Evolutionary conservation across 768 basidiomycete species (phyloP).

Genomic region (Daedalea quercina): DNA sequence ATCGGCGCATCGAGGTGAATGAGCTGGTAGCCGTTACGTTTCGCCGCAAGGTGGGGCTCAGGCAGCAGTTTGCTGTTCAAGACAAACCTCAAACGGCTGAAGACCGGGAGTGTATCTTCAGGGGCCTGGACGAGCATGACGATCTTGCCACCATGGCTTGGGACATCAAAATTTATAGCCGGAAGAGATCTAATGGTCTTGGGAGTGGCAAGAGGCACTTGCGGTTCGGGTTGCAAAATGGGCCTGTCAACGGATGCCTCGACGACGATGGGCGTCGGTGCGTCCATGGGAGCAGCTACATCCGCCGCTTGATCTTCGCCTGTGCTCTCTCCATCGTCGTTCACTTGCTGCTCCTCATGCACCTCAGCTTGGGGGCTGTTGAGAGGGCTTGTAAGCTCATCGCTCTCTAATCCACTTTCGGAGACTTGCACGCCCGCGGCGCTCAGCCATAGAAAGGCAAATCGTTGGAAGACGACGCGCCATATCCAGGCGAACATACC

Average conservation of each 20-base stretch:
- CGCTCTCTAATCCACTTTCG: neutral
- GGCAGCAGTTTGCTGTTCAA: conserved; percentile 1
- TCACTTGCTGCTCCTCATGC: neutral
- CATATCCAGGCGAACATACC: conserved; percentile 1
- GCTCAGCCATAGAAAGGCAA: neutral
- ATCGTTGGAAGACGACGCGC: neutral
- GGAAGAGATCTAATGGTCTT: neutral
- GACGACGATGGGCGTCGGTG: neutral
- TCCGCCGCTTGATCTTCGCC: neutral
- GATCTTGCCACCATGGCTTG: neutral
- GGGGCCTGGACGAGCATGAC: conserved; percentile 1
- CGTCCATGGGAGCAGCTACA: neutral
- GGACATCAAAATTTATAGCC: neutral
- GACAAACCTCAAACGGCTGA: neutral
- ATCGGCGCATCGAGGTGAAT: neutral
- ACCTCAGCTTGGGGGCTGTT: neutral
- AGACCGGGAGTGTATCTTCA: neutral
- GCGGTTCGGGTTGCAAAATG: neutral
- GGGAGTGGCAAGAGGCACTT: neutral
- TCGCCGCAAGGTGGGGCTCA: neutral
- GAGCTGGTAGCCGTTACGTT: neutral
- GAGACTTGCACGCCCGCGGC: neutral
- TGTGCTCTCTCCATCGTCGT: neutral
- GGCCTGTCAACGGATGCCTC: neutral
- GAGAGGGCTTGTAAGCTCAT: no score